phyloP scores from a whole-genome alignment of 352 stramenopile species.

The Phytophthora rubi region DNA sequence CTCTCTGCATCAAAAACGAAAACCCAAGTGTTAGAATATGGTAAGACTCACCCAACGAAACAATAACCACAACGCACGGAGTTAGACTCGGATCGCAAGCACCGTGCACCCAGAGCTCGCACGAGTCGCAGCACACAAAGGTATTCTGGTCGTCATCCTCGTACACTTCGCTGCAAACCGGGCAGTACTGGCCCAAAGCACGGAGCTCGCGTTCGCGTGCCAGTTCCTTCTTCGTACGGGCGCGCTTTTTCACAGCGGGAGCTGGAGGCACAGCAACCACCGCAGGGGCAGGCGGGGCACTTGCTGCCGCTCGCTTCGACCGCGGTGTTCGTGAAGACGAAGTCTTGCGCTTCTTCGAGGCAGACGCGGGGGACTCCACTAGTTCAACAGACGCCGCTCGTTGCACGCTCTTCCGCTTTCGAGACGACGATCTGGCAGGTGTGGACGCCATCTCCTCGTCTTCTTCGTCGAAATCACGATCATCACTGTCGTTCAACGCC shows the following conservation, averaged over 20 bases:
- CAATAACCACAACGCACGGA: conserved; percentile 46
- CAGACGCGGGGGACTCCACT: conserved; percentile 29
- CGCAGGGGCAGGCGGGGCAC: conserved; percentile 17
- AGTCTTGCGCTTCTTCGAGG: conserved; percentile 42
- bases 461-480: conserved; percentile 14
- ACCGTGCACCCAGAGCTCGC: conserved; percentile 88
- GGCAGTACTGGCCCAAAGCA: conserved; percentile 84
- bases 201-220: conserved; percentile 80
- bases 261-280: conserved; percentile 21
- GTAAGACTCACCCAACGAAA: not conserved
- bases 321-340: conserved; percentile 29
- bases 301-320: conserved; percentile 24
- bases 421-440: conserved; percentile 29
- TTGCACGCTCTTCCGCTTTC: conserved; percentile 40
- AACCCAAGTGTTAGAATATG: conserved; percentile 20
- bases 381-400: conserved; percentile 20
- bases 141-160: conserved; percentile 86
- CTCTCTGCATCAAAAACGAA: conserved; percentile 32
- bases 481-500: conserved; percentile 1
- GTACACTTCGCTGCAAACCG: conserved; percentile 86
- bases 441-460: conserved; percentile 11
- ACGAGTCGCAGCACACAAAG: conserved; percentile 91
- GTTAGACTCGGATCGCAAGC: conserved; percentile 74
- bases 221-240: conserved; percentile 67
- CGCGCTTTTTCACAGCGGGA: conserved; percentile 51